Evolutionary conservation across 2,329 filamentous ascomycete species (phyloP).

Genomic region (Ophiostoma sp.): DNA sequence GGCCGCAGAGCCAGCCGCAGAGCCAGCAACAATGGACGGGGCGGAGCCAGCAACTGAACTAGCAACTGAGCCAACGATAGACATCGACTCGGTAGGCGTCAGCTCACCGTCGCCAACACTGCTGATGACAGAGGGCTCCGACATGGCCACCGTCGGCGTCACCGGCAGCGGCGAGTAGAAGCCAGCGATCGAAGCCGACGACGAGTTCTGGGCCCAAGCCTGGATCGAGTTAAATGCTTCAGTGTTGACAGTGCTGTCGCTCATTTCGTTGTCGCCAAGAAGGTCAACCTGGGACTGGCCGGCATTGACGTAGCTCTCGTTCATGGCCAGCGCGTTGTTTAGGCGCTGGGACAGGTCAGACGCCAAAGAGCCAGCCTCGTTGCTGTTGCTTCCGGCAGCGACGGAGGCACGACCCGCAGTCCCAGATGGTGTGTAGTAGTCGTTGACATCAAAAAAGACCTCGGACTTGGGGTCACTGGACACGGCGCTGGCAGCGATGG

Average conservation of each 20-base stretch:
- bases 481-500: not conserved
- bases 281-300: no score
- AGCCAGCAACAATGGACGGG: not conserved
- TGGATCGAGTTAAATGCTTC: constrained; percentile 57
- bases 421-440: no score
- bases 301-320: no score
- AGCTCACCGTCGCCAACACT: constrained; percentile 41
- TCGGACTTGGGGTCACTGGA: constrained; percentile 12
- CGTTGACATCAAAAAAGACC: constrained; percentile 25
- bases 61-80: constrained; percentile 37
- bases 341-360: no score
- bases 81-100: constrained; percentile 56
- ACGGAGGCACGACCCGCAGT: no score
- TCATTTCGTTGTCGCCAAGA: constrained; percentile 45
- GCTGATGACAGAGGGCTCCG: constrained; percentile 48
- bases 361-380: no score
- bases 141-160: constrained; percentile 45
- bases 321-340: no score
- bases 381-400: no score
- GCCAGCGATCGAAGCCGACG: constrained; percentile 33
- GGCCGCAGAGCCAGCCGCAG: constrained; percentile 19
- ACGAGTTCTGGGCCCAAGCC: constrained; percentile 55
- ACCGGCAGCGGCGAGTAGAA: constrained; percentile 58
- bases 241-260: constrained; percentile 40
- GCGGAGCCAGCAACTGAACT: not conserved